Conservation (phyloP, 371 early-diverging fungal genomes). For the Cokeromyces recurvatus region DNA sequence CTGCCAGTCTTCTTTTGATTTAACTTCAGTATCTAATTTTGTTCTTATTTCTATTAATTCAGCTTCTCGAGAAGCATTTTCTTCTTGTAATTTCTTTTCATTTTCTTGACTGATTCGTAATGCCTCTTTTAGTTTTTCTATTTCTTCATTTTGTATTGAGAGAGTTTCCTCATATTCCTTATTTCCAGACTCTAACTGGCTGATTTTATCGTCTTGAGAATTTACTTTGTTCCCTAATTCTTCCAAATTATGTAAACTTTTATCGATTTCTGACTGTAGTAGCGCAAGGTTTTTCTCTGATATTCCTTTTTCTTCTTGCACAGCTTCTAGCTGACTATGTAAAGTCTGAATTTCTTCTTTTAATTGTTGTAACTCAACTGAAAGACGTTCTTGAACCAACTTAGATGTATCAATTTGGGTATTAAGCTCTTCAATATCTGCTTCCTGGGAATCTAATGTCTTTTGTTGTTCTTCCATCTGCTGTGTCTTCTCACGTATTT, state of each 20-base stretch:
- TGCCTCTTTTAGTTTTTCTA: conserved; percentile 6
- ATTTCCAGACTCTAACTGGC: not conserved
- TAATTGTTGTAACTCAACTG: not conserved
- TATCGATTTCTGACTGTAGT: not conserved
- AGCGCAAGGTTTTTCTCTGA: not conserved
- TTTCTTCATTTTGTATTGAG: not conserved
- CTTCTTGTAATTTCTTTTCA: not conserved
- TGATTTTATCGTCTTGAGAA: not conserved
- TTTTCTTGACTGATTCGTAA: conserved; percentile 3
- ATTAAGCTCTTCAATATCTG: conserved; percentile 18
- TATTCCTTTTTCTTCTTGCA: not conserved
- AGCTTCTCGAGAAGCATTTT: not conserved
- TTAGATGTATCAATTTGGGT: conserved; percentile 6
- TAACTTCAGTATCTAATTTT: conserved; percentile 1
- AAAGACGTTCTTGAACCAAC: conserved; percentile 1
- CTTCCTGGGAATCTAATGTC: conserved; percentile 42
- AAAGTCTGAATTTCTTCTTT: not conserved
- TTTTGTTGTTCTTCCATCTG: conserved; percentile 4
- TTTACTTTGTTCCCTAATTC: not conserved
- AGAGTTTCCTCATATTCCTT: not conserved
- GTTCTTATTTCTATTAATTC: conserved; percentile 4
- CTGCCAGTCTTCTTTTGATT: conserved; percentile 8
- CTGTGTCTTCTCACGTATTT: conserved; percentile 2
- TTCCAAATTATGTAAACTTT: not conserved
- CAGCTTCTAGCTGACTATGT: not conserved